These are phyloP conservation scores for Leptomonas pyrrhocoris DNA, from an alignment of 208 protist species.

Conservation along the genomic window DNA sequence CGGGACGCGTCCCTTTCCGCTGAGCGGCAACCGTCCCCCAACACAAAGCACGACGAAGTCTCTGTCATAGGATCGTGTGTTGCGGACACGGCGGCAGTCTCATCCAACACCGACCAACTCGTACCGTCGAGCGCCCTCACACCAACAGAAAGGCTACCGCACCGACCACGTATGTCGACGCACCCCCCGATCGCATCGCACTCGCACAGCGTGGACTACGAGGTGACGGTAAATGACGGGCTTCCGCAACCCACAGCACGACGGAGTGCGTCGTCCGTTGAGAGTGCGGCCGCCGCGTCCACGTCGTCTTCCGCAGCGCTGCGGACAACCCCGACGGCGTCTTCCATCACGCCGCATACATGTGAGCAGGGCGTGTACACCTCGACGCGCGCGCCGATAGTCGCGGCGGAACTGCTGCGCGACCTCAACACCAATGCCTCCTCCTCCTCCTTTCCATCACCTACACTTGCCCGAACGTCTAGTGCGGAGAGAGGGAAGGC, in stretches of 20 bases:
- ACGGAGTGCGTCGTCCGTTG: background rate
- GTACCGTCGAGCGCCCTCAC: too few species aligned
- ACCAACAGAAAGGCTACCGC: too few species aligned
- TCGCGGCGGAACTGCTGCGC: background rate
- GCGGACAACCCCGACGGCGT: background rate
- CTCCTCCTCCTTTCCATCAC: background rate
- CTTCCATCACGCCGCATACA: background rate
- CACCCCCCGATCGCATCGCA: background rate
- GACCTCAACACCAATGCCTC: background rate
- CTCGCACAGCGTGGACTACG: conserved; percentile 9
- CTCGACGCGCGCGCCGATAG: background rate
- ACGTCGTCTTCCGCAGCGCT: background rate
- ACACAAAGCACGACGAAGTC: background rate
- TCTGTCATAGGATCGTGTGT: background rate
- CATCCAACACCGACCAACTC: too few species aligned
- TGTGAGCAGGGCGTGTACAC: background rate
- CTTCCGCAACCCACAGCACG: background rate
- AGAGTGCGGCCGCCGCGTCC: background rate
- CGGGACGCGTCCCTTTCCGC: background rate
- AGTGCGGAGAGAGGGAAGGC: background rate
- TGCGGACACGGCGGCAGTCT: too few species aligned
- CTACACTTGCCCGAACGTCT: background rate
- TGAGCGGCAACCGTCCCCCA: background rate
- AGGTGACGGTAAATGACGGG: conserved; percentile 7
- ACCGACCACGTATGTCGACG: background rate